Percentiles rank a stretch among this genome's conserved stretches.
Conservation (phyloP, 2,329 filamentous ascomycete genomes). For the Albophoma yamanashiensis region DNA sequence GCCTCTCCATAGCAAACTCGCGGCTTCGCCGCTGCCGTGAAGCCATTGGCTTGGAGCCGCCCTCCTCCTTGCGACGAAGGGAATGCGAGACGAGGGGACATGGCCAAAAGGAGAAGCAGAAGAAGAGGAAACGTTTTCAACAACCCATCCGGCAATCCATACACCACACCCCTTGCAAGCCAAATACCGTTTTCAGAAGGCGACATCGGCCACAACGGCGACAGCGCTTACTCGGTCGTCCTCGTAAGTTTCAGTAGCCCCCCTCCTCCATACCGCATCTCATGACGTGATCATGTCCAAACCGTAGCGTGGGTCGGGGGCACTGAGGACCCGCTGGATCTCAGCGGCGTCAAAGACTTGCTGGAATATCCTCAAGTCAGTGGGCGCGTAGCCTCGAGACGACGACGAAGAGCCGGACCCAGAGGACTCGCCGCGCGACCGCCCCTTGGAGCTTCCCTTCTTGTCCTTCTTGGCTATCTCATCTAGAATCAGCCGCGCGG, state of each 20-base stretch:
- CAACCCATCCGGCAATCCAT: background rate
- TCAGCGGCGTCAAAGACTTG: conserved; percentile 39
- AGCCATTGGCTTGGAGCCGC: background rate
- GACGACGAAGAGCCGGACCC: conserved; percentile 16
- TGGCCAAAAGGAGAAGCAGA: background rate
- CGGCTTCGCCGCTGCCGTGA: background rate
- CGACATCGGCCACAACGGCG: background rate
- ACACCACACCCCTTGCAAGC: background rate
- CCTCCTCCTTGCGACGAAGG: background rate
- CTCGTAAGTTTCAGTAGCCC: background rate
- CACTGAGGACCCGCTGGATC: conserved; percentile 37
- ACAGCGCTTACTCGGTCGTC: background rate
- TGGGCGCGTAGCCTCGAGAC: conserved; percentile 18
- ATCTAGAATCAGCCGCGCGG: conserved; percentile 39
- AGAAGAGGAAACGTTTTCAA: background rate
- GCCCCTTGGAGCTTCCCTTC: conserved; percentile 21
- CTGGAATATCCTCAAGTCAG: conserved; percentile 43
- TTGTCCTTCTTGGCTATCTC: conserved; percentile 43
- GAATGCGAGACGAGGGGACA: background rate
- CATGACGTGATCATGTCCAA: conserved; percentile 39
- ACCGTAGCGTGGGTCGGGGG: conserved; percentile 43
- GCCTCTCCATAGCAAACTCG: background rate
- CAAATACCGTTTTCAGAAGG: background rate
- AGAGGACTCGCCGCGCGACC: conserved; percentile 18
- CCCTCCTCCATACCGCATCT: conserved; percentile 2